Evolutionary conservation across 345 rosid genomes (phyloP).

Genomic region (Citrus cavaleriei): DNA sequence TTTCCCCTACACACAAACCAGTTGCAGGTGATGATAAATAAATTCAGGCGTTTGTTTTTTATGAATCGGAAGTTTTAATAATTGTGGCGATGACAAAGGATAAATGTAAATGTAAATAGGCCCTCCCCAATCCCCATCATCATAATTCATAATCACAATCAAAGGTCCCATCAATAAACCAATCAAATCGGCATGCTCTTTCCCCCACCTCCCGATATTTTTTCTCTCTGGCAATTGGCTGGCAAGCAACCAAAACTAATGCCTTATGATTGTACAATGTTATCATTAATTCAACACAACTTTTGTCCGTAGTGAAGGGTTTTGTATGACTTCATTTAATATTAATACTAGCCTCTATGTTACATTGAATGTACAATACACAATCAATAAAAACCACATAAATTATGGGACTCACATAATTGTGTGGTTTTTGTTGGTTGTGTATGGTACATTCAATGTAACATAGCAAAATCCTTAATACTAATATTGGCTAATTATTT

Average conservation of each 20-base stretch:
- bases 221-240: constrained; percentile 16
- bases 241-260: constrained; percentile 7
- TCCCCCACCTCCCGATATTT: neutral
- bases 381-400: too few relatives aligned
- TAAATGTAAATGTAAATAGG: neutral
- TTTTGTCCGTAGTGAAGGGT: neutral
- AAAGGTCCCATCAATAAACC: neutral
- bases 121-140: neutral
- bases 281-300: neutral
- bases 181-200: neutral
- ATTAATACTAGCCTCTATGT: too few relatives aligned
- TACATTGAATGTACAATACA: too few relatives aligned
- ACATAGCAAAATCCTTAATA: too few relatives aligned
- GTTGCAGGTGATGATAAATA: too few relatives aligned
- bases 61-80: too few relatives aligned
- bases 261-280: neutral
- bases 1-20: too few relatives aligned
- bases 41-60: too few relatives aligned
- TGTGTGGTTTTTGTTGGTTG: too few relatives aligned
- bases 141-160: neutral
- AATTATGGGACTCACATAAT: too few relatives aligned
- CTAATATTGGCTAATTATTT: neutral
- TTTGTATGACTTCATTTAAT: too few relatives aligned
- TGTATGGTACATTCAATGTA: too few relatives aligned
- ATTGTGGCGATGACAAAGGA: neutral